These are phyloP conservation scores for Parietaria judaica DNA, from an alignment of 306 rosid species.

Conservation along the genomic window DNA sequence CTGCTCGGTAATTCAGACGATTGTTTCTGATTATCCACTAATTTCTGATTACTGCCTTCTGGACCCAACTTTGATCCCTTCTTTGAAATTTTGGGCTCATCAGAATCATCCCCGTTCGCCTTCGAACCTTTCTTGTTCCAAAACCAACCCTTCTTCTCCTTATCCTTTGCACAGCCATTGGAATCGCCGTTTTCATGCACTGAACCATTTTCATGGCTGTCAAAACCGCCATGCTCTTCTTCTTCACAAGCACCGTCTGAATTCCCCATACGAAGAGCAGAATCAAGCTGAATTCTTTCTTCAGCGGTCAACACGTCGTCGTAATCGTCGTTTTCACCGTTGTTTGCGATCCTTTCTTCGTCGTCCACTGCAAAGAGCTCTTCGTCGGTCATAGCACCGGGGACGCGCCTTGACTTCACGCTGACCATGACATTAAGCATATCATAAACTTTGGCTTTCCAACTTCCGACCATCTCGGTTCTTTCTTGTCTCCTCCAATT, in stretches of 20 bases:
- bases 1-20: slow-evolving; percentile 39
- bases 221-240: slow-evolving; percentile 53
- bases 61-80: slow-evolving; percentile 65
- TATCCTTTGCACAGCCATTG: slow-evolving; percentile 71
- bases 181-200: slow-evolving; percentile 54
- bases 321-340: slow-evolving; percentile 72
- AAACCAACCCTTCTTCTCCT: slow-evolving; percentile 98
- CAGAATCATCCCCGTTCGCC: slow-evolving; percentile 53
- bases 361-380: slow-evolving; percentile 88
- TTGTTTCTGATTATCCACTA: slow-evolving; percentile 58
- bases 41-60: slow-evolving; percentile 65
- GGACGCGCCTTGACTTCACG: slow-evolving; percentile 94
- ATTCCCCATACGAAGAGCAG: slow-evolving; percentile 81
- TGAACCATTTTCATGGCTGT: slow-evolving; percentile 64
- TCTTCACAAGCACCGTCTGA: slow-evolving; percentile 64
- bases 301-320: slow-evolving; percentile 95
- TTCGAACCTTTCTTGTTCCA: slow-evolving; percentile 80
- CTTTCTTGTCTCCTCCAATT: slow-evolving; percentile 99
- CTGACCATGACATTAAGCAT: slow-evolving; percentile 99
- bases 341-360: slow-evolving; percentile 69
- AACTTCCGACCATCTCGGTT: slow-evolving; percentile 90
- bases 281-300: slow-evolving; percentile 88
- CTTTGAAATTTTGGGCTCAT: slow-evolving; percentile 62
- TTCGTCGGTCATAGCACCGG: slow-evolving; percentile 99
- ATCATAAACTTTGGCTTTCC: slow-evolving; percentile 96